Percentiles rank a stretch among this genome's conserved stretches.
Conservation (phyloP, 2,329 filamentous ascomycete genomes). For the Furcasterigmium furcatum region DNA sequence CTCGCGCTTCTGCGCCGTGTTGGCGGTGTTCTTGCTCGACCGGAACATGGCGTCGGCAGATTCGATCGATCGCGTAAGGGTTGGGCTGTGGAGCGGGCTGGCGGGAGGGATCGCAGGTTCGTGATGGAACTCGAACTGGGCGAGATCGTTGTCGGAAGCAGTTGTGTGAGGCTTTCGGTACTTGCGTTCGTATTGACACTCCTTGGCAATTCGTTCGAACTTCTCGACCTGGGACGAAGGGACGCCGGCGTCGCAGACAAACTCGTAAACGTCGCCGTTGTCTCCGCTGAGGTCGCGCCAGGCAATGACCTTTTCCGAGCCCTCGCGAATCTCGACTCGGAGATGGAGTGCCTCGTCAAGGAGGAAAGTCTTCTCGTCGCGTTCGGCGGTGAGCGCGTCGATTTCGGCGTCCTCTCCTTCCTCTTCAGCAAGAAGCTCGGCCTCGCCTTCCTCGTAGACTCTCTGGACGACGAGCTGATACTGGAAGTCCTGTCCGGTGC, state of each 20-base stretch:
- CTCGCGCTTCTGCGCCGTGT: slow-evolving; percentile 44
- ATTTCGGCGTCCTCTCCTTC: slow-evolving; percentile 77
- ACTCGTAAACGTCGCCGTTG: slow-evolving; percentile 93
- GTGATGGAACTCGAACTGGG: slow-evolving; percentile 75
- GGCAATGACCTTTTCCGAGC: slow-evolving; percentile 81
- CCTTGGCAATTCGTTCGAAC: slow-evolving; percentile 78
- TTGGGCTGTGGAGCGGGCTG: slow-evolving; percentile 59
- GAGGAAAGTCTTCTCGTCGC: slow-evolving; percentile 95
- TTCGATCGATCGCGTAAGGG: slow-evolving; percentile 51
- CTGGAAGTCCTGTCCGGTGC: slow-evolving; percentile 91
- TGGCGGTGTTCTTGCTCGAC: slow-evolving; percentile 30
- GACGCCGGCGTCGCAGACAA: slow-evolving; percentile 81
- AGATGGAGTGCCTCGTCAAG: slow-evolving; percentile 92
- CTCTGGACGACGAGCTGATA: slow-evolving; percentile 96
- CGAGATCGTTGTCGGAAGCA: slow-evolving; percentile 77
- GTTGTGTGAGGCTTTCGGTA: slow-evolving; percentile 76
- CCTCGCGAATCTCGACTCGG: slow-evolving; percentile 75
- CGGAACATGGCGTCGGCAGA: slow-evolving; percentile 52
- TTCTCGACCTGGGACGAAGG: slow-evolving; percentile 68
- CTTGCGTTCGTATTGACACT: slow-evolving; percentile 98
- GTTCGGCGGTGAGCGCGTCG: slow-evolving; percentile 72
- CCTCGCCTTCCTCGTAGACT: slow-evolving; percentile 96
- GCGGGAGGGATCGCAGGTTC: slow-evolving; percentile 63
- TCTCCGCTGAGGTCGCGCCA: slow-evolving; percentile 96
- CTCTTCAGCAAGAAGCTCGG: slow-evolving; percentile 85